Base-by-base conservation (phyloP, 2,329 filamentous ascomycete genomes). In the Atkinsonella texensis region DNA sequence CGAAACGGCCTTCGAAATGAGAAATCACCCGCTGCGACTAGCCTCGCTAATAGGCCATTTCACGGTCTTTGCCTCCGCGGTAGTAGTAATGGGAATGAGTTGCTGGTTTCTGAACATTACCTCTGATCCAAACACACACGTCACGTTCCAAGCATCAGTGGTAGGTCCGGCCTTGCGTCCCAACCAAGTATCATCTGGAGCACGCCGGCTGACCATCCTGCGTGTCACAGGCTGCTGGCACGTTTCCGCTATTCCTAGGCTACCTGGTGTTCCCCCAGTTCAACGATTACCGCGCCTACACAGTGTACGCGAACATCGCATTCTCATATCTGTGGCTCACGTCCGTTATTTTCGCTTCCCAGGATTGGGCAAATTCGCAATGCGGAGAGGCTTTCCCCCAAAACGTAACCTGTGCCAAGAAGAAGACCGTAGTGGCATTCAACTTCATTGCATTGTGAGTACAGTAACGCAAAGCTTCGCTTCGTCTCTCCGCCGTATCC, bases 301-400 rank as follows among this genome's bases (percentile, higher is more conserved):
- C 60, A 7, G 17, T 57, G 40, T 54, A 55, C 4, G n/a, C 56
- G 2, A 58, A 58, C 50, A 35, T 59, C 7, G 43, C 53, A 48
- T 57, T 60, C 45, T 60, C 58, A 15, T 61, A 60, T 47, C 56
- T 61, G 2, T 61, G 59, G 59, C 58, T 62, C 42, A 60, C 59
- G 11, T 53, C 57, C 31, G 58, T 60, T 46, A 58, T 59, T 54
- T 61, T 61, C 50, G 46, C 58, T 10, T 52, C 57, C 1, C 49
- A 60, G 31, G 57, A 59, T 39, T 61, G 59, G 56, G 52, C 52
- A 10, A 51, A 54, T 13, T 46, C 39, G 3, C 49, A 52, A n/a
- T 59, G 57, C 23, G 33, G 31, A 4, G 52, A 49, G 6, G 51
- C 46, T 13, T 43, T 42, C 6, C 50, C 40, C 9, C 44, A 54